A percentile compares a stretch with the other conserved stretches of the same genome.
Conservation (phyloP, 805 yeast species). For the Candida vaughaniae region DNA sequence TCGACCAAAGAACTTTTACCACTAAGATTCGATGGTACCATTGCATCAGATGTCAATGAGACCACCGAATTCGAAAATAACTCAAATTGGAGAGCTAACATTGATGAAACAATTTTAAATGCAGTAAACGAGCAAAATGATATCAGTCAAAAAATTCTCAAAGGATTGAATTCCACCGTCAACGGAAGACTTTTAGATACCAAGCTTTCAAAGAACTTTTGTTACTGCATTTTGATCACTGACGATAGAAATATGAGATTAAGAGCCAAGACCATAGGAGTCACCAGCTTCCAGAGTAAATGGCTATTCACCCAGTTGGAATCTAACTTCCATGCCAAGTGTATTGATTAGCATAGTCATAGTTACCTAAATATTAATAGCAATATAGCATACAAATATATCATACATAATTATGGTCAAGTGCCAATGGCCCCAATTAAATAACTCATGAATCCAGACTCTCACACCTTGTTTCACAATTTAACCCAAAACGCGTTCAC, state of each 20-base stretch:
- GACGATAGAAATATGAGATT: constrained; percentile 74
- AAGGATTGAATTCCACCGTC: constrained; percentile 32
- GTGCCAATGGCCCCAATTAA: too few species aligned
- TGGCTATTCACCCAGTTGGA: constrained; percentile 61
- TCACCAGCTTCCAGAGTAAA: constrained; percentile 54
- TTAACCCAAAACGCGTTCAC: constrained; percentile 5
- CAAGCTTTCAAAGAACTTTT: constrained; percentile 44
- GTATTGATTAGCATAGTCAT: constrained; percentile 43
- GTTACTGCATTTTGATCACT: constrained; percentile 63
- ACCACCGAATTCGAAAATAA: constrained; percentile 73
- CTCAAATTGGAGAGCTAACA: constrained; percentile 67
- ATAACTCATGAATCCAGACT: too few species aligned
- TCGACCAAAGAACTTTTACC: constrained; percentile 56
- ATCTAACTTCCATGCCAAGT: constrained; percentile 44
- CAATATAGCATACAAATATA: too few species aligned
- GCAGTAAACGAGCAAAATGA: constrained; percentile 45
- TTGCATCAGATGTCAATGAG: constrained; percentile 67
- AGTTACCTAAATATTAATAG: too few species aligned
- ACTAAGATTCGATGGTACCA: constrained; percentile 65
- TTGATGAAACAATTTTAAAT: constrained; percentile 66
- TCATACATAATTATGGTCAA: too few species aligned
- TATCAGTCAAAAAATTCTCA: constrained; percentile 37
- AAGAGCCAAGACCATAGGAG: constrained; percentile 58
- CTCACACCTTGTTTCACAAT: constrained; percentile 4
- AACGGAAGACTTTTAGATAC: constrained; percentile 22